These are phyloP conservation scores for Fusarium sp. DNA, from an alignment of 2,329 filamentous ascomycete species.

Conservation along the genomic window DNA sequence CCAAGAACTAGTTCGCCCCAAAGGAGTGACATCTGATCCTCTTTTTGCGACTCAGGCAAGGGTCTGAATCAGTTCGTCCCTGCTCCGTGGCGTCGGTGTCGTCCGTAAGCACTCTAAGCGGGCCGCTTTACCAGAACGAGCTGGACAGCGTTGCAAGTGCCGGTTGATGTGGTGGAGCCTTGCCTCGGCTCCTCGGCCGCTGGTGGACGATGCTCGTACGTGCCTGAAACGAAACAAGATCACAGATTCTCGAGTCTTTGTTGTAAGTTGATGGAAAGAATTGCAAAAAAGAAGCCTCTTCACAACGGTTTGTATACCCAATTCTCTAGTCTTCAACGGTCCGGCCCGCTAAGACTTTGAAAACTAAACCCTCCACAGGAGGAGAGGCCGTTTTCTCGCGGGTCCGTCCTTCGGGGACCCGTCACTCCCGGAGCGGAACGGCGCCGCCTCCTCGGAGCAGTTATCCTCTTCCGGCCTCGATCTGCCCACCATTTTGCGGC, in stretches of 20 bases:
- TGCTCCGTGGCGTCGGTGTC: conserved; percentile 5
- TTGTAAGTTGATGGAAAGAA: neutral
- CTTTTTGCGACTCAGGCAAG: neutral
- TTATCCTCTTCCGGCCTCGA: conserved; percentile 16
- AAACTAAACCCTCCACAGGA: conserved; percentile 7
- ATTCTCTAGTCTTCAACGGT: conserved; percentile 11
- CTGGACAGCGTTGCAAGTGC: conserved; percentile 2
- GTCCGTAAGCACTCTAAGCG: conserved; percentile 16
- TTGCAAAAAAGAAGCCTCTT: neutral
- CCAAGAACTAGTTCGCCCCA: neutral
- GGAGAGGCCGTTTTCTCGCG: neutral
- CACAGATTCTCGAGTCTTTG: neutral
- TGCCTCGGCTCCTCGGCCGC: conserved; percentile 6
- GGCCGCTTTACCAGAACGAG: conserved; percentile 4
- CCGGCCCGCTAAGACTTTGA: conserved; percentile 22
- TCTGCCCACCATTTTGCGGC: conserved; percentile 10
- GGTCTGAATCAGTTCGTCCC: conserved; percentile 1
- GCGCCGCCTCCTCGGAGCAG: conserved; percentile 22
- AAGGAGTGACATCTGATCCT: neutral
- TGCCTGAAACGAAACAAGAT: neutral
- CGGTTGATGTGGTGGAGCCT: conserved; percentile 7
- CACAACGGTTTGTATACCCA: neutral
- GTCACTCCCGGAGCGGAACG: conserved; percentile 19
- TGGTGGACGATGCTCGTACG: neutral
- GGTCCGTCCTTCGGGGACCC: neutral